Base-by-base conservation (phyloP, 805 yeast species). In the Wickerhamiella australiensis region DNA sequence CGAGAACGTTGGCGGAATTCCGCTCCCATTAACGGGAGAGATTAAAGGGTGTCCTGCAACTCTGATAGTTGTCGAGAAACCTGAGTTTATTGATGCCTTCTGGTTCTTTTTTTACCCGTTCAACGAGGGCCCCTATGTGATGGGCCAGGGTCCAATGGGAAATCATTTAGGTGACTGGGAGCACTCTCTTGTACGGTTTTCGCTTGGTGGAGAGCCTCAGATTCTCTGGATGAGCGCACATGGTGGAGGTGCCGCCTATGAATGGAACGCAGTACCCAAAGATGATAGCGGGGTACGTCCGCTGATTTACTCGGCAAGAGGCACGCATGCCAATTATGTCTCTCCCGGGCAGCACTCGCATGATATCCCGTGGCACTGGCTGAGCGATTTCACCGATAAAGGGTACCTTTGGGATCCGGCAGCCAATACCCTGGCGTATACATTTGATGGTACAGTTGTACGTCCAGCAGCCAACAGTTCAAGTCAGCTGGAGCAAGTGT, bases 121-220 rank as follows among this genome's bases (percentile, higher is more conserved):
- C 69, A 90, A 90, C 62, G 69, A 85, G 55, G 98, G 98, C 0
- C 96, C 98, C 0, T 90, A 80, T 66, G 96, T 90, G 8, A 87
- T 90, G 96, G 97, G 97, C 2, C 75, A 77, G 33, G 98, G 98
- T 0, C 98, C 98, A 0, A 92, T 82, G 69, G 98, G 98, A 0
- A 84, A 90, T 62, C 98, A 90, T 61, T 79, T 92, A 29, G 98
- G 97, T 5, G 98, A 90, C 68, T 90, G 98, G 98, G 98, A 90
- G 59, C 98, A 90, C 64, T 79, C 94, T 1, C 67, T 90, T 31
- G 90, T 87, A 12, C 71, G 98, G 22, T 90, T 85, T 61, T 77
- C 79, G 59, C 26, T 35, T 3, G 74, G 81, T 2, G 95, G 95
- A 1, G 67, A 71, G 51, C 97, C 98, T 0, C 71, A 79, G 11